Conservation (phyloP, 1,139 yeast species). For the Lizanozyma gosingica region DNA sequence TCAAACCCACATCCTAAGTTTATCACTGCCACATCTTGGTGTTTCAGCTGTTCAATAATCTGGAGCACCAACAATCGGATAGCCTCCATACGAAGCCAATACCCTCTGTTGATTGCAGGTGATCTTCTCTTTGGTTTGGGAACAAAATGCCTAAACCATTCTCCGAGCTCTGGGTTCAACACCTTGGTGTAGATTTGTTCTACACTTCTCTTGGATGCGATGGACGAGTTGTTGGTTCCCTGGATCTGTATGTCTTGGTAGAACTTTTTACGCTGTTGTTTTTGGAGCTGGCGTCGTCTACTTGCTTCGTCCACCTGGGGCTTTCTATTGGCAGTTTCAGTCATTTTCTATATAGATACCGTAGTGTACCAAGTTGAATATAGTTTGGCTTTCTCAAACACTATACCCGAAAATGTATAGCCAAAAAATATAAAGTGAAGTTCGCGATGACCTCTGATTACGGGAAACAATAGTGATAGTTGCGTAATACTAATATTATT, state of each 20-base stretch:
- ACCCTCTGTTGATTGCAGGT: slow-evolving; percentile 77
- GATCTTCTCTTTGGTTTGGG: slow-evolving; percentile 61
- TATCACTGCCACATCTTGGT: slow-evolving; percentile 32
- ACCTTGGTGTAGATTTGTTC: slow-evolving; percentile 50
- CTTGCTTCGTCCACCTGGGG: background rate
- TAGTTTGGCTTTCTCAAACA: too few species aligned
- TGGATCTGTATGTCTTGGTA: slow-evolving; percentile 62
- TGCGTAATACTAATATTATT: too few species aligned
- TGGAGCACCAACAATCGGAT: slow-evolving; percentile 44
- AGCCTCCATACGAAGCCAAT: slow-evolving; percentile 75
- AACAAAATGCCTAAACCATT: slow-evolving; percentile 62
- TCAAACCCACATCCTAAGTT: slow-evolving; percentile 82
- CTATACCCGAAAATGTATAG: too few species aligned
- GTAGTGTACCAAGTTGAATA: too few species aligned
- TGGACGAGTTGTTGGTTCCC: slow-evolving; percentile 78
- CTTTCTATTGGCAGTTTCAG: background rate
- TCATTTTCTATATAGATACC: too few species aligned
- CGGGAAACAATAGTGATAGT: too few species aligned
- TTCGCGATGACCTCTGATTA: too few species aligned
- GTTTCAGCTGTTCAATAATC: slow-evolving; percentile 21
- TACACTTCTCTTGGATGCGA: slow-evolving; percentile 75
- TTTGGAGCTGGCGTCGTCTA: slow-evolving; percentile 13
- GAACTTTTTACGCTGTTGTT: slow-evolving; percentile 37
- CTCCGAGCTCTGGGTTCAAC: slow-evolving; percentile 30
- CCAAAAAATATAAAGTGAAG: too few species aligned